These are phyloP conservation scores for Yamadazyma phyllophila DNA, from an alignment of 805 yeast species.

Conservation along the genomic window DNA sequence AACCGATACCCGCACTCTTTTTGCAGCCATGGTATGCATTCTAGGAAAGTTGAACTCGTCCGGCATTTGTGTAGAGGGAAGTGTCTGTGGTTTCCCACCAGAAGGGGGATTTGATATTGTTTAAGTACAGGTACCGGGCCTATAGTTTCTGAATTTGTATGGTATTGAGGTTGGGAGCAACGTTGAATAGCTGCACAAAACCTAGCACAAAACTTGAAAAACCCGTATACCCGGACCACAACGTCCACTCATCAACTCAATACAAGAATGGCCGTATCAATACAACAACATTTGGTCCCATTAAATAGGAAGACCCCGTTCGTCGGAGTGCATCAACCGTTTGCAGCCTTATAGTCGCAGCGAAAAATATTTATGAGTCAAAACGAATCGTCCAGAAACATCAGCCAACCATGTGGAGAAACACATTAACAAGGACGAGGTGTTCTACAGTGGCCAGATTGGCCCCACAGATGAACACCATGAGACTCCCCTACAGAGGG, in stretches of 20 bases:
- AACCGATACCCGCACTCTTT: background rate
- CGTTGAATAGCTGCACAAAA: background rate
- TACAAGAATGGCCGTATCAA: too few relatives aligned
- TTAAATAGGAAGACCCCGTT: background rate
- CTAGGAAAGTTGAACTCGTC: background rate
- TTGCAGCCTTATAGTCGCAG: conserved; percentile 4
- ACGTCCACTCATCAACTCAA: too few relatives aligned
- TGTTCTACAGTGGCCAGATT: background rate
- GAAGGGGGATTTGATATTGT: too few relatives aligned
- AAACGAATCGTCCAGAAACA: background rate
- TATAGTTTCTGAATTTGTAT: too few relatives aligned
- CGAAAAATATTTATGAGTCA: conserved; percentile 8
- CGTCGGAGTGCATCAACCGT: background rate
- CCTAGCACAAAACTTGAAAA: too few relatives aligned
- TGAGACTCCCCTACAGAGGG: background rate
- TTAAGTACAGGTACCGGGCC: too few relatives aligned
- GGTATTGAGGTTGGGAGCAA: too few relatives aligned
- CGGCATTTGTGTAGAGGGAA: background rate
- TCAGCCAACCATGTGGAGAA: conserved; percentile 7
- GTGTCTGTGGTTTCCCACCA: too few relatives aligned
- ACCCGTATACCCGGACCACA: too few relatives aligned
- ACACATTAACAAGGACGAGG: background rate
- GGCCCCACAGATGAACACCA: background rate
- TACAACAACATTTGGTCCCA: too few relatives aligned
- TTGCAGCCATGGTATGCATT: background rate